A percentile compares a stretch with the other conserved stretches of the same genome.
Evolutionary conservation across 1,284 basidiomycete genomes (phyloP).

Genomic region (Xerocomus amazonicus): DNA sequence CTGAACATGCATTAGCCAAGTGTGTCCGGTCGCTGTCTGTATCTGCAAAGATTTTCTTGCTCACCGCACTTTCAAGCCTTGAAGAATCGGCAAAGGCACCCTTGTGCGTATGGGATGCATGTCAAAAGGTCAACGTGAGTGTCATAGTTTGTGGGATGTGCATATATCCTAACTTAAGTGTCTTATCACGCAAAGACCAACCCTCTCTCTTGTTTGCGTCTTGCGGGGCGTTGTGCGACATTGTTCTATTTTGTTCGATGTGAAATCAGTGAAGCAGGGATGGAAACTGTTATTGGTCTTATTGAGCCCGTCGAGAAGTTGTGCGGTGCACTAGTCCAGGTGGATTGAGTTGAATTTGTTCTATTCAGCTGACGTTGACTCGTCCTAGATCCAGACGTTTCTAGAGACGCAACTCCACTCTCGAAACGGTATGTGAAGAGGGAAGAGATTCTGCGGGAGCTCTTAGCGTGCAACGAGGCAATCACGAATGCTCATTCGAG

Average conservation of each 20-base stretch:
- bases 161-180: slow-evolving; percentile 1
- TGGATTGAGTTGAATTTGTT: slow-evolving; percentile 31
- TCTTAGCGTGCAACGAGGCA: slow-evolving; percentile 49
- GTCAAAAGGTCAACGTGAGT: slow-evolving; percentile 60
- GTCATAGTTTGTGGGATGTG: neutral
- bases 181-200: slow-evolving; percentile 45
- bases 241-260: slow-evolving; percentile 44
- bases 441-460: slow-evolving; percentile 61
- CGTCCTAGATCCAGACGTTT: slow-evolving; percentile 48
- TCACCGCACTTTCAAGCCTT: slow-evolving; percentile 56
- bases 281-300: slow-evolving; percentile 9
- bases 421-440: slow-evolving; percentile 75
- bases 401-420: slow-evolving; percentile 59
- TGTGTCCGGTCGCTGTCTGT: slow-evolving; percentile 21
- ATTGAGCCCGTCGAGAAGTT: slow-evolving; percentile 42
- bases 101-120: slow-evolving; percentile 58
- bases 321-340: slow-evolving; percentile 37
- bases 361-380: slow-evolving; percentile 20
- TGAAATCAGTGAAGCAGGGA: slow-evolving; percentile 42
- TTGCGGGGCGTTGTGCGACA: slow-evolving; percentile 52
- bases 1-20: slow-evolving; percentile 10
- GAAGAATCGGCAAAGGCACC: slow-evolving; percentile 48
- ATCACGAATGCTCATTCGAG: slow-evolving; percentile 47
- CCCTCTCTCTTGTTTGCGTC: slow-evolving; percentile 44
- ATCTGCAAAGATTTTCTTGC: slow-evolving; percentile 43